These are phyloP conservation scores for Malus asiatica DNA, from an alignment of 306 rosid genomes.

Conservation along the genomic window DNA sequence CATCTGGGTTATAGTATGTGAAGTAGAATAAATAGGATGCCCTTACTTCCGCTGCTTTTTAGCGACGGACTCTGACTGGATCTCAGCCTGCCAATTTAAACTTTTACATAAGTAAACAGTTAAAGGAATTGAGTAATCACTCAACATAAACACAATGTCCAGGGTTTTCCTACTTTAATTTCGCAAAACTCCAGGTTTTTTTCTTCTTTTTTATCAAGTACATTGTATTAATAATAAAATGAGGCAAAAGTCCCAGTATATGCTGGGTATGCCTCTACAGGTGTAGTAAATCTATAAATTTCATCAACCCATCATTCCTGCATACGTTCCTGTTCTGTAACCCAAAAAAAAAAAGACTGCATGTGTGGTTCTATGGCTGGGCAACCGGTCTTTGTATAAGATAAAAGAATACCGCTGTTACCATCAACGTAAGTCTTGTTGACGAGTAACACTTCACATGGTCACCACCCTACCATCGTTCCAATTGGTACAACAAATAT, in stretches of 20 bases:
- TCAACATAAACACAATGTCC: not conserved
- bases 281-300: not conserved
- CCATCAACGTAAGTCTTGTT: not conserved
- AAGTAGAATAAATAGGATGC: constrained; percentile 4
- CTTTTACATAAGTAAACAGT: not conserved
- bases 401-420: not conserved
- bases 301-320: not conserved
- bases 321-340: not conserved
- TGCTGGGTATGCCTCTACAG: not conserved
- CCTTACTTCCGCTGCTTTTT: constrained; percentile 63
- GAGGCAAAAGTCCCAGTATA: not conserved
- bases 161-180: not conserved
- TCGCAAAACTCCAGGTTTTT: not conserved
- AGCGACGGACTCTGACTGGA: constrained; percentile 35
- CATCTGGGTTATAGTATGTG: constrained; percentile 13
- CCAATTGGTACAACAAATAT: no score
- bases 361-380: not conserved
- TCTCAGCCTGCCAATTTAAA: constrained; percentile 51
- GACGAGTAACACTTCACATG: no score
- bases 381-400: not conserved
- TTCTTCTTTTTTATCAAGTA: not conserved
- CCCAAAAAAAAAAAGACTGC: not conserved
- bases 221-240: not conserved
- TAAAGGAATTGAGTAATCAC: not conserved
- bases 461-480: no score